phyloP scores from a whole-genome alignment of 305 asterid species.

The Fraxinus latifolia region DNA sequence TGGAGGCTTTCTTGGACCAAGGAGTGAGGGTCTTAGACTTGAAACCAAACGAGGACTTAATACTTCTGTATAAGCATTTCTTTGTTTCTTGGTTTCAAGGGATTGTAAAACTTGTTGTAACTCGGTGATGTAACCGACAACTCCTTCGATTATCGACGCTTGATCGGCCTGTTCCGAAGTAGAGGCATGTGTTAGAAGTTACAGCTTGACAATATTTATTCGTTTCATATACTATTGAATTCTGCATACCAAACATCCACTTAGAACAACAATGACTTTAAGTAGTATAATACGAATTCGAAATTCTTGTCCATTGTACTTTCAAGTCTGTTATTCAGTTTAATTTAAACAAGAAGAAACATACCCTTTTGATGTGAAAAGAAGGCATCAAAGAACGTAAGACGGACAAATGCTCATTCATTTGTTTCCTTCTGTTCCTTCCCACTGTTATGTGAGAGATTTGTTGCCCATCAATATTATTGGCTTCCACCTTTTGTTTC shows the following conservation, averaged over 20 bases:
- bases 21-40: constrained; percentile 46
- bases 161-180: constrained; percentile 61
- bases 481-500: constrained; percentile 38
- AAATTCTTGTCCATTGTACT: too few species aligned
- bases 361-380: constrained; percentile 62
- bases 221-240: too few species aligned
- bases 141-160: constrained; percentile 92
- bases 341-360: background rate
- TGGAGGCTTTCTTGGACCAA: constrained; percentile 73
- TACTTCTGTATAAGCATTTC: constrained; percentile 59
- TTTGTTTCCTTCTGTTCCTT: constrained; percentile 78
- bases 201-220: too few species aligned
- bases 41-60: constrained; percentile 56
- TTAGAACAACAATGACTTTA: too few species aligned
- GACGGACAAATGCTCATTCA: constrained; percentile 75
- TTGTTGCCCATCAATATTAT: constrained; percentile 33
- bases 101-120: constrained; percentile 69
- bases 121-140: constrained; percentile 73
- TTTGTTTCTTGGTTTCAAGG: constrained; percentile 73
- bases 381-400: constrained; percentile 84
- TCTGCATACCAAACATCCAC: too few species aligned
- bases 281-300: too few species aligned
- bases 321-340: too few species aligned
- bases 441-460: constrained; percentile 69
- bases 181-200: background rate